These are phyloP conservation scores for Sphenostylis stenocarpa DNA, from an alignment of 306 rosid species.

Conservation along the genomic window DNA sequence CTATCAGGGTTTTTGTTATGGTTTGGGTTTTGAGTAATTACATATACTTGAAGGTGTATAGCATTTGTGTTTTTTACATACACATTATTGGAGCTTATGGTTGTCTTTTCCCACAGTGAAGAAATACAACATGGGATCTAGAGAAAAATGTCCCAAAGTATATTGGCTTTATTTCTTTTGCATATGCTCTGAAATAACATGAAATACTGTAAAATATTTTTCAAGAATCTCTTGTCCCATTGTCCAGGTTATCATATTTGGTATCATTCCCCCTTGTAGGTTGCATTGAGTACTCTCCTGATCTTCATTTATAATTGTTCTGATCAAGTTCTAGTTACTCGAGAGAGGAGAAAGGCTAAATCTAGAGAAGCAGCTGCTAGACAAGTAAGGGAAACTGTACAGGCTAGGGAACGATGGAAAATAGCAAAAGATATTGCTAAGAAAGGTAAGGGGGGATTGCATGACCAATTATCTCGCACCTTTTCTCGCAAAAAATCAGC, in stretches of 20 bases:
- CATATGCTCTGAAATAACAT: not conserved
- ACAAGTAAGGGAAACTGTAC: conserved; percentile 69
- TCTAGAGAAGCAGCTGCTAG: conserved; percentile 77
- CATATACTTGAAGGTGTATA: conserved; percentile 10
- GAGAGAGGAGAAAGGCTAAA: conserved; percentile 73
- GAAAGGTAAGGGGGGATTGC: conserved; percentile 51
- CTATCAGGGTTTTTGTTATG: not conserved
- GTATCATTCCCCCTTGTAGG: conserved; percentile 51
- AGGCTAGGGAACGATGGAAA: conserved; percentile 80
- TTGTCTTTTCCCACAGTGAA: not conserved
- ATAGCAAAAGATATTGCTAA: conserved; percentile 57
- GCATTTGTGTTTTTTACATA: not conserved
- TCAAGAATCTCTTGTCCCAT: not conserved
- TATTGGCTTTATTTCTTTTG: not conserved
- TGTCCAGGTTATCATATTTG: conserved; percentile 30
- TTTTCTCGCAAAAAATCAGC: conserved; percentile 68
- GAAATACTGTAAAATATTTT: conserved; percentile 21
- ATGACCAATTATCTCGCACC: conserved; percentile 55
- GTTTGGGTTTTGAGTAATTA: not conserved
- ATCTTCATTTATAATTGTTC: conserved; percentile 69
- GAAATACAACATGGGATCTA: conserved; percentile 10
- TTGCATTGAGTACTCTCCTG: conserved; percentile 54
- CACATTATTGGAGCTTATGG: not conserved
- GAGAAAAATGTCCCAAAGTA: conserved; percentile 1
- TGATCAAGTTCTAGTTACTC: conserved; percentile 72